Evolutionary conservation across 2,329 filamentous ascomycete species (phyloP), one percentile per base, ranked within the genome.

Genomic region (Zopfia rhizophila): DNA sequence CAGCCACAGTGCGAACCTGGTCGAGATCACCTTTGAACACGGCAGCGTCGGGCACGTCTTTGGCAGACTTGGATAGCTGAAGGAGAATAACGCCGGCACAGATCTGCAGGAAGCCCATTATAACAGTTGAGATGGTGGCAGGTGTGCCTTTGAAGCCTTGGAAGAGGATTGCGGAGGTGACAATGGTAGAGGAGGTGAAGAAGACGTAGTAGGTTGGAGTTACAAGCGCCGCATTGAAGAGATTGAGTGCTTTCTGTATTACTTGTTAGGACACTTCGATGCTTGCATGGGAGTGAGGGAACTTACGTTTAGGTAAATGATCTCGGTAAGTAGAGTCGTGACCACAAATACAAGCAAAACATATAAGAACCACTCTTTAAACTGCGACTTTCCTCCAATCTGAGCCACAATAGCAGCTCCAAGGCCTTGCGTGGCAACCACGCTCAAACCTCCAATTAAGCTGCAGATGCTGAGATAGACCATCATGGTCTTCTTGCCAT

Each of bases 201-300:
- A 95, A 93, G 56, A 99, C 94, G 71, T 99, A 99, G 75, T 99
- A 99, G 2, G 94, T 99, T 1, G 94, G 94, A 0, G 94, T 99
- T 48, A 99, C 94, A 56, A 99, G 82, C 6, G 94, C 93, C 25
- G 94, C 94, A 65, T 99, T 97, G 80, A 93, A 97, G 37, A 99
- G 75, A 66, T 99, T 97, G 45, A 97, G 81, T 5, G 94, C 94
- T 97, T 99, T 99, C 92, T 97, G 74, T 29, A 17, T 30, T n/a
- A 36, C n/a, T 3, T 29, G 56, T 78, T 46, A 80, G 72, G 25
- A 43, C 17, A 13, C 46, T 39, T 45, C 19, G 25, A 45, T 30
- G 11, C 4, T 17, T 32, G 35, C 30, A 47, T 36, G 29, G 7
- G 17, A 3, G 30, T 16, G 14, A 3, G 11, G 13, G 5, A 25